phyloP scores from a whole-genome alignment of 257 asterid species.

The Fraxinus quadrangulata region DNA sequence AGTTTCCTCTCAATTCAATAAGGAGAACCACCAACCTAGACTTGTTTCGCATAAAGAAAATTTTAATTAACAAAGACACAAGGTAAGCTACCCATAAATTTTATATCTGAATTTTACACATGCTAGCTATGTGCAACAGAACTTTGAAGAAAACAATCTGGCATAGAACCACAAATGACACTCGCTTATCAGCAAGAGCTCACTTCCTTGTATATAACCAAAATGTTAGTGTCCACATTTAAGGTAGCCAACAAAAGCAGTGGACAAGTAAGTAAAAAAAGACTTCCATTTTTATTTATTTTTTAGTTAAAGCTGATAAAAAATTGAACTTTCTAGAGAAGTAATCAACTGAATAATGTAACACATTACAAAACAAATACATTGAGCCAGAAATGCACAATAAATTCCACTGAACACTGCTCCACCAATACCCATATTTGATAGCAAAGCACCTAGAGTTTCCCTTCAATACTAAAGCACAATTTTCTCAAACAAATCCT shows the following conservation, averaged over 20 bases:
- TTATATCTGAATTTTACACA: too few species aligned
- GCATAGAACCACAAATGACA: too few species aligned
- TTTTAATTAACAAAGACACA: too few species aligned
- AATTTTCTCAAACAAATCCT: background rate
- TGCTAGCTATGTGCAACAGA: too few species aligned
- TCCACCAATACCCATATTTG: conserved; percentile 2
- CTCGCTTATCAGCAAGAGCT: background rate
- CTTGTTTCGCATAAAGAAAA: too few species aligned
- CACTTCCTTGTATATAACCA: conserved; percentile 9
- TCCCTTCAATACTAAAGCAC: conserved; percentile 15
- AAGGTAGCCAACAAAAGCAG: background rate
- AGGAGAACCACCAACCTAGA: too few species aligned
- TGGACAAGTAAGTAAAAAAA: background rate
- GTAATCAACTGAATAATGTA: background rate
- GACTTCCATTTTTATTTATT: background rate
- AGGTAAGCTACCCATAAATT: too few species aligned
- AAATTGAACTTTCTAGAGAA: background rate
- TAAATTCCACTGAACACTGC: background rate
- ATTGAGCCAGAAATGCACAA: conserved; percentile 2
- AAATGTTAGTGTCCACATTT: background rate
- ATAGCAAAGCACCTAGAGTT: conserved; percentile 5
- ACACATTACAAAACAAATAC: background rate
- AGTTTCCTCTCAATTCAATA: too few species aligned
- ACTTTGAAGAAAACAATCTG: too few species aligned
- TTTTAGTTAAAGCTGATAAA: background rate